Evolutionary conservation across 2,329 filamentous ascomycete species (phyloP).

Genomic region (Neopestalotiopsis rosae): DNA sequence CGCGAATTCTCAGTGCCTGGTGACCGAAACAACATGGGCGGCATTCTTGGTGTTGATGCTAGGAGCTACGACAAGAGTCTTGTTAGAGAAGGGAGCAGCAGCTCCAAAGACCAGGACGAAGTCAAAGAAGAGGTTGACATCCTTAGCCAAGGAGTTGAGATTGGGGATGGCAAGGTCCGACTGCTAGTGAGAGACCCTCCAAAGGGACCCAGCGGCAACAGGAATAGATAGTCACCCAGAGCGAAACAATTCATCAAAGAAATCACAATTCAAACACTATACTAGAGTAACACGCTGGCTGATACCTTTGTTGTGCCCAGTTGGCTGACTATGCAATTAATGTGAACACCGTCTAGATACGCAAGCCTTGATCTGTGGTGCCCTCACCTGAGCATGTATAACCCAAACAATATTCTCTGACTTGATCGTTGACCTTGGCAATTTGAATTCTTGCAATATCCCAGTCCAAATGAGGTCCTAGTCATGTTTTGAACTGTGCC

Average conservation of each 20-base stretch:
- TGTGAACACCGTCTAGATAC: neutral
- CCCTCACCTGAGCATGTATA: too few relatives aligned
- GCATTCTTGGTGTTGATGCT: conserved; percentile 73
- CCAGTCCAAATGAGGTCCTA: too few relatives aligned
- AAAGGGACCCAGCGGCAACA: conserved; percentile 58
- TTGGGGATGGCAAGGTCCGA: conserved; percentile 70
- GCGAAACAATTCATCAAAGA: conserved; percentile 24
- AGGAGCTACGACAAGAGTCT: conserved; percentile 70
- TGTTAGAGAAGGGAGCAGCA: conserved; percentile 49
- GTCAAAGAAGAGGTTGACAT: conserved; percentile 57
- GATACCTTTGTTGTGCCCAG: neutral
- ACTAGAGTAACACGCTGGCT: neutral
- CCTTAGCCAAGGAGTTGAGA: conserved; percentile 69
- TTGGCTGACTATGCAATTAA: neutral
- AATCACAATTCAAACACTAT: conserved; percentile 20
- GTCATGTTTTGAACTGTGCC: too few relatives aligned
- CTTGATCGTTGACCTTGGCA: too few relatives aligned
- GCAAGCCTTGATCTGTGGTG: too few relatives aligned
- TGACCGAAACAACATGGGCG: conserved; percentile 83
- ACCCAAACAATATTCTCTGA: too few relatives aligned
- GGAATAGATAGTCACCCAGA: conserved; percentile 42
- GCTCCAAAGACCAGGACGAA: conserved; percentile 41
- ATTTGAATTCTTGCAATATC: too few relatives aligned
- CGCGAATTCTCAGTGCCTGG: conserved; percentile 95
- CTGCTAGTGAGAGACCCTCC: conserved; percentile 66